Conservation (phyloP, 306 rosid genomes). For the Dryas drummondii region DNA sequence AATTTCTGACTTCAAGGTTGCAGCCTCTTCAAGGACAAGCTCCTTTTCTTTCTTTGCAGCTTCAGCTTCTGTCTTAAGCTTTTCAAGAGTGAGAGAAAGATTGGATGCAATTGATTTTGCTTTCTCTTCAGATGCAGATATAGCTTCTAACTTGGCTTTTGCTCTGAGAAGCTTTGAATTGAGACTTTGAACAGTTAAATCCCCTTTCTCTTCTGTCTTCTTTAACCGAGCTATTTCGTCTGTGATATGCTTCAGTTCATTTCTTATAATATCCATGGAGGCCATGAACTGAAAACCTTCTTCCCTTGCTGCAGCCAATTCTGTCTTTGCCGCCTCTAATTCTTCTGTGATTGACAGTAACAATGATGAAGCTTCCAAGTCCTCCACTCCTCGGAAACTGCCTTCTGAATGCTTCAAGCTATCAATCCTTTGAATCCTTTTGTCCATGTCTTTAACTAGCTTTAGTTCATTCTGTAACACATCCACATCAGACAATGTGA, state of each 20-base stretch:
- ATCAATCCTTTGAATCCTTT: conserved; percentile 38
- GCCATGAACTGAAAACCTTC: conserved; percentile 82
- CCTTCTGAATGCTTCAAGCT: conserved; percentile 26
- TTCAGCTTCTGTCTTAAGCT: conserved; percentile 54
- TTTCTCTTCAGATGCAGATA: conserved; percentile 65
- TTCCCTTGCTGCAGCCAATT: conserved; percentile 54
- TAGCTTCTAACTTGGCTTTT: conserved; percentile 67
- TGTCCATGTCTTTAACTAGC: conserved; percentile 46
- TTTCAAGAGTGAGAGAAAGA: conserved; percentile 55
- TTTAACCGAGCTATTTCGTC: conserved; percentile 41
- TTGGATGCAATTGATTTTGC: conserved; percentile 51
- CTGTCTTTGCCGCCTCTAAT: conserved; percentile 59
- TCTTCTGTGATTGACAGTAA: conserved; percentile 49
- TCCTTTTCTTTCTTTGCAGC: conserved; percentile 58
- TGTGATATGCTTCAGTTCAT: conserved; percentile 61
- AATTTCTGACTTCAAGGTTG: conserved; percentile 44
- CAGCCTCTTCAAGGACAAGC: conserved; percentile 39
- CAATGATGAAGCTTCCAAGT: conserved; percentile 31
- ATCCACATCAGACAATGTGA: conserved; percentile 63
- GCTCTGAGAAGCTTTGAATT: conserved; percentile 74
- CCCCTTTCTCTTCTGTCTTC: conserved; percentile 50
- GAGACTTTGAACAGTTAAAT: conserved; percentile 48
- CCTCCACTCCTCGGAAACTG: conserved; percentile 37
- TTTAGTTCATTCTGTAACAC: conserved; percentile 57
- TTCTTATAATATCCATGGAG: conserved; percentile 84